phyloP scores from a whole-genome alignment of 768 basidiomycete species.

The Crepidotus variabilis region DNA sequence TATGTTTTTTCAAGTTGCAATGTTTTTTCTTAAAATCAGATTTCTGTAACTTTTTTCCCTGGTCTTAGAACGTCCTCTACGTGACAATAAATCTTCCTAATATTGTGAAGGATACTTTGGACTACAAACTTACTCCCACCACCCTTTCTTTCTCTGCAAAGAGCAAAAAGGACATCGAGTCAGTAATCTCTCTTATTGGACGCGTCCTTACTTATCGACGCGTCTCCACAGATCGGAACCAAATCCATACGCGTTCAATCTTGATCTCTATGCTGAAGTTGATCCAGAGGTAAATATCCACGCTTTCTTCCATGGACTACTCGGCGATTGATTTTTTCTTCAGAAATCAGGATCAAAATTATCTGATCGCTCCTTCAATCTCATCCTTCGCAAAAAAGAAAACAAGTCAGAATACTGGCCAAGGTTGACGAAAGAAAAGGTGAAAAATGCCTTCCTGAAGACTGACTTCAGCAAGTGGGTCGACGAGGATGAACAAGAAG shows the following conservation, averaged over 20 bases:
- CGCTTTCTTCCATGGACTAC: not conserved
- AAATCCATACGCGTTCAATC: slow-evolving; percentile 68
- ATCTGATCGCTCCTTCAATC: slow-evolving; percentile 61
- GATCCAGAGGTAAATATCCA: slow-evolving; percentile 61
- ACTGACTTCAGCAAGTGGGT: slow-evolving; percentile 96
- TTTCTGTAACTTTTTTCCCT: slow-evolving; percentile 16
- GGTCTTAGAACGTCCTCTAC: slow-evolving; percentile 79
- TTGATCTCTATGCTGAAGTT: slow-evolving; percentile 76
- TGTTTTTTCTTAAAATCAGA: slow-evolving; percentile 4
- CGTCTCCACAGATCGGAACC: slow-evolving; percentile 30
- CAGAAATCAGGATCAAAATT: slow-evolving; percentile 60
- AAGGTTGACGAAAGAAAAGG: slow-evolving; percentile 85
- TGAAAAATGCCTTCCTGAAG: slow-evolving; percentile 79
- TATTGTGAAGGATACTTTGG: slow-evolving; percentile 54
- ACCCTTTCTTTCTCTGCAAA: slow-evolving; percentile 61
- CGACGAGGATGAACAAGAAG: slow-evolving; percentile 96
- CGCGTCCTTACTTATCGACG: not conserved
- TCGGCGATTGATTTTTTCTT: slow-evolving; percentile 8
- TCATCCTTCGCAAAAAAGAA: slow-evolving; percentile 81
- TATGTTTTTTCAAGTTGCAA: slow-evolving; percentile 21
- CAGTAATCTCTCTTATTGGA: slow-evolving; percentile 19
- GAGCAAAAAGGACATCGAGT: slow-evolving; percentile 48
- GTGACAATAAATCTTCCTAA: slow-evolving; percentile 83
- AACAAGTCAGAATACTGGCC: slow-evolving; percentile 83
- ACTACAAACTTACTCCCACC: slow-evolving; percentile 55